phyloP scores from a whole-genome alignment of 2,329 filamentous ascomycete species.

The Gyromitra esculenta region DNA sequence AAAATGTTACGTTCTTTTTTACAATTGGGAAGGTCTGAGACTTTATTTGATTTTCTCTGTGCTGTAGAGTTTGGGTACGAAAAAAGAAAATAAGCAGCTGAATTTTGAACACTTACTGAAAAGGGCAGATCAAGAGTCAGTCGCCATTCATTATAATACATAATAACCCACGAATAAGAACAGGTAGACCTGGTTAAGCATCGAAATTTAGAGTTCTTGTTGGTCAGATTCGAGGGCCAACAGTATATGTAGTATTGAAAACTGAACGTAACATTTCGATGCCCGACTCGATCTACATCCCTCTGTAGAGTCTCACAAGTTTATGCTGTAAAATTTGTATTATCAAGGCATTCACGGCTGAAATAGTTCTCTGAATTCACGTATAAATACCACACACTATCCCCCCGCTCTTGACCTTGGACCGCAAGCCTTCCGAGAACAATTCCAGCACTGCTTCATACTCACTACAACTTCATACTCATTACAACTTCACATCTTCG shows the following conservation, averaged over 20 bases:
- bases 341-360: neutral
- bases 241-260: neutral
- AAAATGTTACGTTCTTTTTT: neutral
- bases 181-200: neutral
- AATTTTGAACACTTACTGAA: neutral
- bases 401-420: neutral
- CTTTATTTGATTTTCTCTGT: neutral
- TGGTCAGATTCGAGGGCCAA: neutral
- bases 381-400: constrained; percentile 7
- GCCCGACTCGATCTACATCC: neutral
- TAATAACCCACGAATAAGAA: neutral
- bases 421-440: neutral
- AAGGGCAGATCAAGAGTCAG: neutral
- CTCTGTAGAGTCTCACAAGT: neutral
- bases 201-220: neutral
- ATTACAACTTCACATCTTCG: neutral
- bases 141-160: neutral
- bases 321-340: neutral
- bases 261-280: neutral
- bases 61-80: neutral
- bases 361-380: neutral
- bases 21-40: constrained; percentile 4
- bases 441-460: neutral
- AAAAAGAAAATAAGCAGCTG: neutral
- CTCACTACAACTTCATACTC: neutral